Conservation (phyloP, 2,329 filamentous ascomycete species). For the Didymella keratinophila region DNA sequence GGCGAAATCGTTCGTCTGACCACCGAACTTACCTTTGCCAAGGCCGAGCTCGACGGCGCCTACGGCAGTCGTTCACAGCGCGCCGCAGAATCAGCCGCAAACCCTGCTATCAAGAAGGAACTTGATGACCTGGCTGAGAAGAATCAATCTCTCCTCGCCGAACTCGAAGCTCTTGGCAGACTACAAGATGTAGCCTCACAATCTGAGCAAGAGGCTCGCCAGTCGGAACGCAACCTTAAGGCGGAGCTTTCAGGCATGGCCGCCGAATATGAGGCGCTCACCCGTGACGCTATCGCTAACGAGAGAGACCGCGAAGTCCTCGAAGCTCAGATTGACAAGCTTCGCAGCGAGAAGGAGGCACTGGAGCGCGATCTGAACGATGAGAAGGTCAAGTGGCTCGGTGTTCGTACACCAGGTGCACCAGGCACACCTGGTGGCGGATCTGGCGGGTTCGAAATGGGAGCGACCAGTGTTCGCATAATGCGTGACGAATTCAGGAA, state of each 20-base stretch:
- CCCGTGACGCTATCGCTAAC: constrained; percentile 72
- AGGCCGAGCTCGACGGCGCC: constrained; percentile 91
- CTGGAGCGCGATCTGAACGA: constrained; percentile 71
- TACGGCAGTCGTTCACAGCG: constrained; percentile 80
- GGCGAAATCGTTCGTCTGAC: constrained; percentile 70
- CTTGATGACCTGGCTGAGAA: constrained; percentile 63
- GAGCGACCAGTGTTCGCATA: constrained; percentile 72
- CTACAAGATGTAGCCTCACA: constrained; percentile 47
- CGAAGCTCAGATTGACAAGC: constrained; percentile 68
- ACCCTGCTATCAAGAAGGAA: constrained; percentile 66
- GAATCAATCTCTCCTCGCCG: constrained; percentile 53
- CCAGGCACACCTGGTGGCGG: constrained; percentile 29
- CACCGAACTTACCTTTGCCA: constrained; percentile 86
- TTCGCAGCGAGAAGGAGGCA: constrained; percentile 69
- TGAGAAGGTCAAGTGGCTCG: constrained; percentile 72
- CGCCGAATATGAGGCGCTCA: constrained; percentile 74
- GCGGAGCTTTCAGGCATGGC: constrained; percentile 72
- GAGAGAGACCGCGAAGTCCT: constrained; percentile 74
- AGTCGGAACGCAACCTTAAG: constrained; percentile 61
- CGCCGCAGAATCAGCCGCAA: constrained; percentile 68
- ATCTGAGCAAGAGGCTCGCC: constrained; percentile 46
- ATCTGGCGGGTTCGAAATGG: constrained; percentile 45
- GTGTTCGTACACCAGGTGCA: constrained; percentile 63
- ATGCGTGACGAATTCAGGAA: constrained; percentile 79
- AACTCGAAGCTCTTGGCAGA: constrained; percentile 55